Base-by-base conservation (phyloP, 768 basidiomycete species). In the Paxillus involutus region DNA sequence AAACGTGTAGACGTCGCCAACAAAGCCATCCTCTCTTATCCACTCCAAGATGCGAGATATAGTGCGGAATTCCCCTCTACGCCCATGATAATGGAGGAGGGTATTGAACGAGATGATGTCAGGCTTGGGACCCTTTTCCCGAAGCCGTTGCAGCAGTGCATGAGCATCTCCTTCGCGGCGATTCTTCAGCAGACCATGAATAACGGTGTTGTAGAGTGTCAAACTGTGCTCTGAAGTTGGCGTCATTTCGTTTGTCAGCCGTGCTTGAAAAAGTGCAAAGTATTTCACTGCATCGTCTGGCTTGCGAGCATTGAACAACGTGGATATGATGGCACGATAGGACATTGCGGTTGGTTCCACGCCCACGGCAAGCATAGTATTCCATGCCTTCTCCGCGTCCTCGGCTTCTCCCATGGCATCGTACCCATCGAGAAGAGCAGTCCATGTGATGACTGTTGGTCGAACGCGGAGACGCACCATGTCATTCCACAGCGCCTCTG, bases 71-170 rank as follows among this genome's bases (percentile, higher is more conserved):
- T 94, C 82, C 29, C 78, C 76, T 46, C 75, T 80, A 36, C 82
- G 79, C 13, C 80, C 80, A 63, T 89, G 82, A 61, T 88, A 83
- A 12, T 77, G 76, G 47, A 98, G 73, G 61, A 97, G 76, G 2
- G 83, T 90, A 73, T 97, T 98, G 75, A 86, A 88, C 2, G 91
- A 84, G 44, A 86, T 74, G 26, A 90, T 72, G 63, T 93, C 88
- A 11, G 88, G 86, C 26, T 75, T 72, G 7, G 87, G 86, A 1
- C 87, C 86, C 6, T 64, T 58, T 39, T 39, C 71, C 43, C 74
- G 71, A 77, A 86, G 78, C 47, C 60, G 64, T 36, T 72, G 59
- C 39, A 86, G 63, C 39, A 86, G 52, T 8, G 66, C 63, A 35
- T 69, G 65, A 6, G 77, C 80, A 29, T 80, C 75, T 2, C 60